These are phyloP conservation scores for Thermochaetoides thermophila DNA, from an alignment of 495 filamentous ascomycete genomes.

Conservation along the genomic window DNA sequence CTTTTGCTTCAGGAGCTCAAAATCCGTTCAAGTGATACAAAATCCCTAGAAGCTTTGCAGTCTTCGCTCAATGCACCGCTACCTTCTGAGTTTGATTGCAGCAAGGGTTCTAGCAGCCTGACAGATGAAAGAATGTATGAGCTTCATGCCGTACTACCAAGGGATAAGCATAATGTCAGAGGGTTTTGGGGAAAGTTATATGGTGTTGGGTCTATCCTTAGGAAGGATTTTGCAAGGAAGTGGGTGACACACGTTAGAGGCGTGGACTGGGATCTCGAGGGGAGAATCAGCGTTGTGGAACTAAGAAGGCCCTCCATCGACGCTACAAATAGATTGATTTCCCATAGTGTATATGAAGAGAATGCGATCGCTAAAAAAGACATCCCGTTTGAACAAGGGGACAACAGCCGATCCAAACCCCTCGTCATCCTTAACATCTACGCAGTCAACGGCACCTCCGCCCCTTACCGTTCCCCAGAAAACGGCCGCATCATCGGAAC, in stretches of 20 bases:
- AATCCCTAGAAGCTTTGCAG: slow-evolving; percentile 12
- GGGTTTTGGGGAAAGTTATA: slow-evolving; percentile 35
- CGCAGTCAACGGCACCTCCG: slow-evolving; percentile 36
- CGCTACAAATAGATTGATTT: too few relatives aligned
- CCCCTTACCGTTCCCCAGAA: slow-evolving; percentile 24
- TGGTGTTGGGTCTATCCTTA: slow-evolving; percentile 34
- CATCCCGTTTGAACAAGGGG: too few relatives aligned
- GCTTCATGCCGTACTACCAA: slow-evolving; percentile 27
- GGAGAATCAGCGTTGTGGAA: slow-evolving; percentile 31
- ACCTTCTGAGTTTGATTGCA: too few relatives aligned
- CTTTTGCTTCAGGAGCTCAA: slow-evolving; percentile 41
- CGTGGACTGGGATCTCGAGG: slow-evolving; percentile 38
- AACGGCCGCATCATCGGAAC: slow-evolving; percentile 28
- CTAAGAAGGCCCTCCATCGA: slow-evolving; percentile 3
- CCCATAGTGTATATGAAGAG: too few relatives aligned
- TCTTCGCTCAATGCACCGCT: slow-evolving; percentile 20
- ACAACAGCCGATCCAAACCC: slow-evolving; percentile 2
- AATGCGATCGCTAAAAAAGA: too few relatives aligned
- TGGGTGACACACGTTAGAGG: slow-evolving; percentile 9
- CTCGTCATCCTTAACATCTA: slow-evolving; percentile 35
- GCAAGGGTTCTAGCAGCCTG: slow-evolving; percentile 6
- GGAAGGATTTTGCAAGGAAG: slow-evolving; percentile 23
- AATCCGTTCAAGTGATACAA: slow-evolving; percentile 22
- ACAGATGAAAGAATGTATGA: slow-evolving; percentile 22
- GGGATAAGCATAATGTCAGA: slow-evolving; percentile 31